Evolutionary conservation across 345 rosid genomes (phyloP).

Genomic region (Rubroshorea leprosula): DNA sequence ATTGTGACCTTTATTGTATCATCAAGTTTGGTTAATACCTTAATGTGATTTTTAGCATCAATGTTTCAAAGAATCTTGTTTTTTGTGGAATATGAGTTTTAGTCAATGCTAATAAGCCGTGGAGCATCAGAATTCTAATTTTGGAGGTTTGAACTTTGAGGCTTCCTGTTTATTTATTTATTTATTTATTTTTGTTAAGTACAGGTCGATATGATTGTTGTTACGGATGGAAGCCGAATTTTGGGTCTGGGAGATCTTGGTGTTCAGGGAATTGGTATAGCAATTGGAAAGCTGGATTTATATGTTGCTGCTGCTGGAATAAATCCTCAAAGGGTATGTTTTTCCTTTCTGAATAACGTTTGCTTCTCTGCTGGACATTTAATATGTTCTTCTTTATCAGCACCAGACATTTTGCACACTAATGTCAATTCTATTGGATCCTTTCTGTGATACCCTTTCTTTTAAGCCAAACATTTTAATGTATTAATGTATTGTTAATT

Average conservation of each 20-base stretch:
- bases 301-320: constrained; percentile 99
- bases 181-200: constrained; percentile 4
- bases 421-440: no score
- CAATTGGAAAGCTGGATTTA: constrained; percentile 91
- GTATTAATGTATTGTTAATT: no score
- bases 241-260: constrained; percentile 99
- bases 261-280: constrained; percentile 93
- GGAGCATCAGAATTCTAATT: background rate
- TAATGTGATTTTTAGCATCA: background rate
- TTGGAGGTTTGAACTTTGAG: background rate
- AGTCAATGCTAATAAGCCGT: constrained; percentile 1
- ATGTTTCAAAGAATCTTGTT: constrained; percentile 4
- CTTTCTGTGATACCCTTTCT: no score
- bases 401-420: no score
- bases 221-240: constrained; percentile 98
- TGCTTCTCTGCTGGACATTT: background rate
- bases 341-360: constrained; percentile 2
- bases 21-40: background rate
- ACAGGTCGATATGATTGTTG: constrained; percentile 99
- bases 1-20: background rate
- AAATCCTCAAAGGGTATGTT: constrained; percentile 89
- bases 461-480: background rate
- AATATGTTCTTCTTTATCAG: background rate
- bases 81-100: background rate
- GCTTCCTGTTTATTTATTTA: constrained; percentile 1